Conservation (phyloP, 164 flowering plant species). For the Sextonia rubra region DNA sequence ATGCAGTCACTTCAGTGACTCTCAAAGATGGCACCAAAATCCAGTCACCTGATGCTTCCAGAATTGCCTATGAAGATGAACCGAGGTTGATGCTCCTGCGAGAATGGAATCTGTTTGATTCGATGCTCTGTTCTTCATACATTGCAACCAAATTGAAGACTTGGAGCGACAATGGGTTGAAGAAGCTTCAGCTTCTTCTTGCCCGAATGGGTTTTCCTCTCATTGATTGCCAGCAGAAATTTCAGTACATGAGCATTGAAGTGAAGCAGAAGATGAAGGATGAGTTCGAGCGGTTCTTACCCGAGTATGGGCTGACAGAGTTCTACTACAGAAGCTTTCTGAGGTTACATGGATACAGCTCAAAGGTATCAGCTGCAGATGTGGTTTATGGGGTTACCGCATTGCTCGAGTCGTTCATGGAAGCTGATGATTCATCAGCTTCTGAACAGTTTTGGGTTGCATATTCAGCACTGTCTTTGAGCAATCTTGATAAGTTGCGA, state of each 20-base stretch:
- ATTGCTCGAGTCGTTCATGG: constrained; percentile 67
- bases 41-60: constrained; percentile 71
- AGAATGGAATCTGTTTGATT: constrained; percentile 95
- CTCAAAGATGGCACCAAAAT: constrained; percentile 92
- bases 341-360: constrained; percentile 79
- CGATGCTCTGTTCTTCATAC: constrained; percentile 94
- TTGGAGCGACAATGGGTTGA: constrained; percentile 95
- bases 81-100: constrained; percentile 83
- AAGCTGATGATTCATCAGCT: constrained; percentile 58
- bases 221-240: constrained; percentile 92
- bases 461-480: constrained; percentile 72
- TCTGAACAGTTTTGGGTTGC: constrained; percentile 82
- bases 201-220: constrained; percentile 95
- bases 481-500: constrained; percentile 66
- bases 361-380: constrained; percentile 94
- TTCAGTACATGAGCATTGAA: constrained; percentile 79
- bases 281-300: constrained; percentile 77
- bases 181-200: constrained; percentile 77
- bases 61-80: constrained; percentile 89
- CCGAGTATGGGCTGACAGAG: constrained; percentile 83
- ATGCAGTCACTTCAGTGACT: constrained; percentile 69
- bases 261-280: constrained; percentile 89
- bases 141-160: constrained; percentile 88
- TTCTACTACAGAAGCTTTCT: constrained; percentile 87
- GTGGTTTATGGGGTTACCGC: constrained; percentile 93